A percentile compares a stretch with the other conserved stretches of the same genome.
phyloP scores from a whole-genome alignment of 225 moss, liverwort and hornwort species.

The Antitrichia curtipendula region DNA sequence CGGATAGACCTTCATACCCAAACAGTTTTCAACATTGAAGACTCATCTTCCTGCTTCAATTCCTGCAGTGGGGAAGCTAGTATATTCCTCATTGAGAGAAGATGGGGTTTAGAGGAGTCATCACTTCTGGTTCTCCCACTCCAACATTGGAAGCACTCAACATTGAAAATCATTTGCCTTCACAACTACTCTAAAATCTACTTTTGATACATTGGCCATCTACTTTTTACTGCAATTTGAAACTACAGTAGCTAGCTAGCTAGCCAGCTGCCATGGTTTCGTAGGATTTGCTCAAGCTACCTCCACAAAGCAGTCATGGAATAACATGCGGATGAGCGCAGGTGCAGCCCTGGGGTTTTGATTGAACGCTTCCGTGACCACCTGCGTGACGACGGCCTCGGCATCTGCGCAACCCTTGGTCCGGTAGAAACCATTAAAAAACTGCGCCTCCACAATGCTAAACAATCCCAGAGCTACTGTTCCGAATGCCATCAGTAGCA shows the following conservation, averaged over 20 bases:
- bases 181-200: neutral
- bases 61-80: neutral
- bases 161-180: neutral
- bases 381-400: slow-evolving; percentile 24
- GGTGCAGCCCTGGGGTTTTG: slow-evolving; percentile 11
- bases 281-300: neutral
- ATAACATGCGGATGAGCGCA: slow-evolving; percentile 32
- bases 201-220: neutral
- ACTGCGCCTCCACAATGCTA: neutral
- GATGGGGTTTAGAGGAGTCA: neutral
- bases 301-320: slow-evolving; percentile 53
- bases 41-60: neutral
- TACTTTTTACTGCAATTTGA: neutral
- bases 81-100: neutral
- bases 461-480: neutral
- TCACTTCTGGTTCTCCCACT: neutral
- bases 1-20: neutral
- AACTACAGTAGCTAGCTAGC: neutral
- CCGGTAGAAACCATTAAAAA: slow-evolving; percentile 13
- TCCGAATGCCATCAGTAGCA: neutral
- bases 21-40: neutral
- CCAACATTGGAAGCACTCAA: neutral
- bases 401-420: neutral
- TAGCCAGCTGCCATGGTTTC: neutral
- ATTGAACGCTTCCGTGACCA: slow-evolving; percentile 22